phyloP scores from a whole-genome alignment of 805 yeast species.

The Cyberlindnera mississippiensis region DNA sequence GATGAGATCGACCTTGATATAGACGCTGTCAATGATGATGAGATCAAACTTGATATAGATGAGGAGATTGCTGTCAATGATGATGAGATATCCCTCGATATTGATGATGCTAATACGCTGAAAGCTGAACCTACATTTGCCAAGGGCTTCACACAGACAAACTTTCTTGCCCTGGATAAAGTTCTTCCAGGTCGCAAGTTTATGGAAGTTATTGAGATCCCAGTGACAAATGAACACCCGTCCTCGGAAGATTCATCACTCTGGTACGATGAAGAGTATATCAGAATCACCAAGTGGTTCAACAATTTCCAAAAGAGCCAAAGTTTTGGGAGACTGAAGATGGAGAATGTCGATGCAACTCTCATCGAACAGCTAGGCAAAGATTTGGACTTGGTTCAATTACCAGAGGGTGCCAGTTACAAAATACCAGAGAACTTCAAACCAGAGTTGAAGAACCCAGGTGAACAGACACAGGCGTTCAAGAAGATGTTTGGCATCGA shows the following conservation, averaged over 20 bases:
- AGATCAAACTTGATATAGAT: constrained; percentile 29
- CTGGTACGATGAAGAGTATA: constrained; percentile 20
- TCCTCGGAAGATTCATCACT: constrained; percentile 5
- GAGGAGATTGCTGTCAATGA: neutral
- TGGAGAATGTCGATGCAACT: constrained; percentile 10
- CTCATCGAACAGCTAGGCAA: constrained; percentile 16
- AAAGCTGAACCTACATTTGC: neutral
- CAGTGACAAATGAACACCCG: constrained; percentile 26
- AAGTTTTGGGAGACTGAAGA: constrained; percentile 10
- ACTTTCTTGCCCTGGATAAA: constrained; percentile 80
- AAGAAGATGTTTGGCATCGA: constrained; percentile 5
- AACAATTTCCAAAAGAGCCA: constrained; percentile 12
- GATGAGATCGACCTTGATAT: constrained; percentile 28
- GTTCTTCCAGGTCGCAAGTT: constrained; percentile 64
- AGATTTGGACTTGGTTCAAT: constrained; percentile 14
- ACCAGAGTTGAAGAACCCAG: constrained; percentile 13
- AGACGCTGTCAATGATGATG: constrained; percentile 18
- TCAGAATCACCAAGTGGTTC: constrained; percentile 22
- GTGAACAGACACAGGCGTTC: constrained; percentile 12
- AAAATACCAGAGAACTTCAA: constrained; percentile 15
- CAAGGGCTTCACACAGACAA: constrained; percentile 31
- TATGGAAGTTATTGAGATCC: constrained; percentile 48
- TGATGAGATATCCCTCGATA: neutral
- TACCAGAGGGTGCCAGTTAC: constrained; percentile 4
- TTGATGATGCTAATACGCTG: neutral